phyloP scores from a whole-genome alignment of 2,329 filamentous ascomycete genomes.

The Penicillium sp. region DNA sequence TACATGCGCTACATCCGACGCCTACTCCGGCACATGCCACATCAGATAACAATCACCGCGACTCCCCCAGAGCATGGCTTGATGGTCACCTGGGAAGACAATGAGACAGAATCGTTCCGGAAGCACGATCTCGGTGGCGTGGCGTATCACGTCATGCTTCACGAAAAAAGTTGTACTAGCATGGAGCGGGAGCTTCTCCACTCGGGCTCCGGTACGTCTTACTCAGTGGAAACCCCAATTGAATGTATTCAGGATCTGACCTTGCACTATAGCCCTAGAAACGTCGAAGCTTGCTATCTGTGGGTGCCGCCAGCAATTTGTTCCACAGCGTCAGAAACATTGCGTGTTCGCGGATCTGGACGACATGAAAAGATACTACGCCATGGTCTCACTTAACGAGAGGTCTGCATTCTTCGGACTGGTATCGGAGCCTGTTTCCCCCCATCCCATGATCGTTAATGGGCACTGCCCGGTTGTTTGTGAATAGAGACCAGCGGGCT shows the following conservation, averaged over 20 bases:
- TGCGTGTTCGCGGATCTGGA: constrained; percentile 4
- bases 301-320: constrained; percentile 3
- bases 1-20: background rate
- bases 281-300: background rate
- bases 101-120: constrained; percentile 1
- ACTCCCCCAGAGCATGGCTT: background rate
- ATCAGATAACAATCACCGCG: background rate
- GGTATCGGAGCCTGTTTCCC: background rate
- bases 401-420: constrained; percentile 1
- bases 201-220: background rate
- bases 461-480: background rate
- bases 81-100: background rate
- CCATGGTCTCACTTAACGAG: constrained; percentile 5
- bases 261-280: background rate
- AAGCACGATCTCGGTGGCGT: background rate
- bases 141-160: background rate
- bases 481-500: background rate
- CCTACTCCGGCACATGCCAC: background rate
- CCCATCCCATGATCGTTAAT: background rate
- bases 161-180: background rate
- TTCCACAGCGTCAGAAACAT: background rate
- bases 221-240: background rate
- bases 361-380: constrained; percentile 2
- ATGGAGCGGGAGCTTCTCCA: background rate
- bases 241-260: too few species aligned